A percentile compares a stretch with the other conserved stretches of the same genome.
Evolutionary conservation across 108 stramenopile species (phyloP).

Genomic region (Skeletonema tropicum): DNA sequence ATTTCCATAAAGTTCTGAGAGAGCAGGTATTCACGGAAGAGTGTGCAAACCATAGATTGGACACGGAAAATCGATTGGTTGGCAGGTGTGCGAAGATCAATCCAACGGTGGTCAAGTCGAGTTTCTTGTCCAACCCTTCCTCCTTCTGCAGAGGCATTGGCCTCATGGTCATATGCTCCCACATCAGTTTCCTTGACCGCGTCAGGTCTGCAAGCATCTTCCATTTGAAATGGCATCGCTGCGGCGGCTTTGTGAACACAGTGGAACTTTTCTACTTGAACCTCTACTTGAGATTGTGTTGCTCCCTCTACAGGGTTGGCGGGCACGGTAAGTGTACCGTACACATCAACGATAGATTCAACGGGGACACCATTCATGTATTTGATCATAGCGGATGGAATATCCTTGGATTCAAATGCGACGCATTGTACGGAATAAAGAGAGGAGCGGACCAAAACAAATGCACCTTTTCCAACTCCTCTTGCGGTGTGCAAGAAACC

Average conservation of each 20-base stretch:
- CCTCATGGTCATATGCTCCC: conserved; percentile 82
- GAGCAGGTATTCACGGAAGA: conserved; percentile 94
- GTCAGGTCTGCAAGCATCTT: conserved; percentile 96
- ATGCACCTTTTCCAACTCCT: conserved; percentile 94
- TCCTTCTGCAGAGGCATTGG: conserved; percentile 68
- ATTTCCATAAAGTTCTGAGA: conserved; percentile 94
- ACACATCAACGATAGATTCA: conserved; percentile 96
- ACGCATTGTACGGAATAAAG: conserved; percentile 95
- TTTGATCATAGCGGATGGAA: conserved; percentile 92
- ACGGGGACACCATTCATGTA: conserved; percentile 86
- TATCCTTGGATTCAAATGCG: conserved; percentile 70
- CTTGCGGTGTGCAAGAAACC: conserved; percentile 87
- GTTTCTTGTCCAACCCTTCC: conserved; percentile 89
- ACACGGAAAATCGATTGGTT: conserved; percentile 98
- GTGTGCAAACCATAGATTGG: conserved; percentile 92
- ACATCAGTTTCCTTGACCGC: conserved; percentile 80
- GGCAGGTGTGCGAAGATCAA: conserved; percentile 97
- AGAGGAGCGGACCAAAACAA: conserved; percentile 92
- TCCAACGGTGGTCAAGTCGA: conserved; percentile 95
- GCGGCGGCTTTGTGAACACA: conserved; percentile 87
- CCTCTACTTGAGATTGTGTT: conserved; percentile 94
- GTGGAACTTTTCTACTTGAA: conserved; percentile 85
- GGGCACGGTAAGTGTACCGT: conserved; percentile 81
- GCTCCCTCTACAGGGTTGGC: conserved; percentile 86
- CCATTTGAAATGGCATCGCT: conserved; percentile 95